Percentiles rank a stretch among this genome's conserved stretches.
Evolutionary conservation across 129 eudicot species (phyloP).

Genomic region (Centrapalus pauciflorus): DNA sequence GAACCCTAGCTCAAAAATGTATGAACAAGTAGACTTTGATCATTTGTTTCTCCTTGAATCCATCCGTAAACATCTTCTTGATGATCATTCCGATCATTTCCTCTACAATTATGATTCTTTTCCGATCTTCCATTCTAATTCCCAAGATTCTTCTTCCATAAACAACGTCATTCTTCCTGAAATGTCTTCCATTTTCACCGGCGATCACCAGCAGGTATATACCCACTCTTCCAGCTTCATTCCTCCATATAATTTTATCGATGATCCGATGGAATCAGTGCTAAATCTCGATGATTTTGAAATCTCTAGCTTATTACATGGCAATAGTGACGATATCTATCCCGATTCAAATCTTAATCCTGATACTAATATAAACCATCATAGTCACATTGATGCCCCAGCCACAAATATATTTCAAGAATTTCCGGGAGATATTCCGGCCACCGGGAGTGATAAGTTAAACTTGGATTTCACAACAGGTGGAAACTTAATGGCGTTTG

Average conservation of each 20-base stretch:
- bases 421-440: neutral
- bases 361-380: neutral
- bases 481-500: neutral
- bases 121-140: neutral
- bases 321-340: neutral
- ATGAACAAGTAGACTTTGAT: neutral
- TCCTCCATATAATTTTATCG: neutral
- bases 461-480: constrained; percentile 5
- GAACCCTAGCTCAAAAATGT: neutral
- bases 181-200: neutral
- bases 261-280: neutral
- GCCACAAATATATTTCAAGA: neutral
- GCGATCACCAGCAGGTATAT: neutral
- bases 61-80: neutral
- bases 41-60: constrained; percentile 13
- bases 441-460: neutral
- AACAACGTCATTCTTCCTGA: neutral
- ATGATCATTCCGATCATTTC: constrained; percentile 3
- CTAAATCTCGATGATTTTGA: constrained; percentile 2
- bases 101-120: neutral
- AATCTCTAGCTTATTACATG: constrained; percentile 1
- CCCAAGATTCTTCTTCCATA: neutral
- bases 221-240: neutral
- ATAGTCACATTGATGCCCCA: too few species aligned
- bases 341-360: neutral